Conservation (phyloP, 78 protist species). For the Dictyostelium capitatum region DNA sequence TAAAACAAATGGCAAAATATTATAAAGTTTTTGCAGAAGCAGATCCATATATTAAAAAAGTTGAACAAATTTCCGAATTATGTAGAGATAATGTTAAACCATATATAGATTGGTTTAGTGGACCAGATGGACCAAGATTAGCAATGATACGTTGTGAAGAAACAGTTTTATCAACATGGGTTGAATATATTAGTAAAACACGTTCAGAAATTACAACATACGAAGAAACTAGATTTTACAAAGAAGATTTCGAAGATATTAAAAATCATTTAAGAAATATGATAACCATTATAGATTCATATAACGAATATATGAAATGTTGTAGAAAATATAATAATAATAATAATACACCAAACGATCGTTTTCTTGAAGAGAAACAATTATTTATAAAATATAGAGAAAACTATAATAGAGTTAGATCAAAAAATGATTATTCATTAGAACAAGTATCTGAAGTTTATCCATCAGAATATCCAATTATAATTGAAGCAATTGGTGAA, state of each 20-base stretch:
- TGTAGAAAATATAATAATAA: conserved; percentile 22
- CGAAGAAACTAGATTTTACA: conserved; percentile 55
- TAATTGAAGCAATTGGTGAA: background rate
- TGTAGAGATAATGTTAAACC: conserved; percentile 41
- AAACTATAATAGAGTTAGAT: background rate
- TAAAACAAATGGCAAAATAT: conserved; percentile 41
- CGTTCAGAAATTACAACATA: conserved; percentile 34
- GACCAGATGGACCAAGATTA: conserved; percentile 70
- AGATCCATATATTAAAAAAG: conserved; percentile 47
- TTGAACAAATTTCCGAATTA: conserved; percentile 64
- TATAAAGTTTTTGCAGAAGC: conserved; percentile 21
- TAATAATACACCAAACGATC: conserved; percentile 17
- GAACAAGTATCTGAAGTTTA: background rate
- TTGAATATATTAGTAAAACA: conserved; percentile 58
- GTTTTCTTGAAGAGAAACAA: conserved; percentile 56
- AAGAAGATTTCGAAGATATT: conserved; percentile 60
- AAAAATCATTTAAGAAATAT: conserved; percentile 40
- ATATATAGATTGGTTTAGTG: conserved; percentile 67
- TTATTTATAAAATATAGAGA: conserved; percentile 16
- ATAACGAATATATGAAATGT: conserved; percentile 41
- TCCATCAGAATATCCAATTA: background rate
- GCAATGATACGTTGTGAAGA: conserved; percentile 79
- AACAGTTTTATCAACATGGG: conserved; percentile 54
- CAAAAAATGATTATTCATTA: background rate
- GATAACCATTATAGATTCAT: conserved; percentile 39